Base-by-base conservation (phyloP, 208 protist species). In the Trypanosoma melophagium region DNA sequence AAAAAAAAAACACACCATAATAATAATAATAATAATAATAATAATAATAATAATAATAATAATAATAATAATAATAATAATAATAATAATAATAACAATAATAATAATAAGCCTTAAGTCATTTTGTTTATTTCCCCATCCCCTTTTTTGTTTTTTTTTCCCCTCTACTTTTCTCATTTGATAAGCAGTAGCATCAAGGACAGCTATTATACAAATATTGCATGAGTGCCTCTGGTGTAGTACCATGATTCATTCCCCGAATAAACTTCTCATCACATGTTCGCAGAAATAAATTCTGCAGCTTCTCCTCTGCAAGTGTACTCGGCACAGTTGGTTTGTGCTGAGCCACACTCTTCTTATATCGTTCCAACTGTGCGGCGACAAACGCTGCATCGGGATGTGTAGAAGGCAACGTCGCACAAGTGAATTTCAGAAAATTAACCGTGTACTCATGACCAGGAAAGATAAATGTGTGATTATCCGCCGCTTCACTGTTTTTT, bases 371-470 rank as follows among this genome's bases (percentile, higher is more conserved):
- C 65, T 95, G 83, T 19, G 60, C 42, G 44, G 66, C 9, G 31
- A 94, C 74, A 67, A 92, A 94, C 16, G 14, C 5, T 28, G 69
- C 73, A 22, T 87, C 66, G 21, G 52, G 59, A 57, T 53, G 65
- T 38, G 56, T 31, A 53, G 67, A 0, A 55, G 70, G 60, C 67
- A 83, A 21, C 35, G 49, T 64, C 13, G 58, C 56, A 57, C 60
- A 67, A 5, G 89, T 22, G 69, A 96, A 97, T 25, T 64, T 54
- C 65, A 95, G 77, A 54, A 95, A 93, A 40, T 80, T 81, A 21
- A 83, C 71, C 49, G 93, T 95, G 79, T 97, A 97, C 74, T 97
- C 93, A 71, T 97, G 93, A 0, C 90, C 93, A 17, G 87, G 87
- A 61, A 90, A 96, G 24, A 96, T 59, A 56, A 82, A 89, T 14